phyloP scores from a whole-genome alignment of 768 basidiomycete species.

The Suillus occidentalis region DNA sequence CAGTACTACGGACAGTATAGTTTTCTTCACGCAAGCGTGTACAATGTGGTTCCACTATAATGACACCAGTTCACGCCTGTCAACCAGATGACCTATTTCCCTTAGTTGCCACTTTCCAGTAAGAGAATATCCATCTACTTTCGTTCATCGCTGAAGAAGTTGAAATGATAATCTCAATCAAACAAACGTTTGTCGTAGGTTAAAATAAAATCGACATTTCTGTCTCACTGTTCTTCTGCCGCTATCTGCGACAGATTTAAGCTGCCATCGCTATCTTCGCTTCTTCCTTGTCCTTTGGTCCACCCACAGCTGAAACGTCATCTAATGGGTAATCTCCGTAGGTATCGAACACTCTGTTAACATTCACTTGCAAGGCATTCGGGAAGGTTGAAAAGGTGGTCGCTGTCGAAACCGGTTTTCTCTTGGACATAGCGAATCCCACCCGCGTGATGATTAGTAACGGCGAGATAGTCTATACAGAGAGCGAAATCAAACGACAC shows the following conservation, averaged over 20 bases:
- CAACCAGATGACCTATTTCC: too few species aligned
- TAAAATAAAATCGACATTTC: not conserved
- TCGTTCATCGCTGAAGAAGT: too few species aligned
- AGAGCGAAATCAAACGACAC: too few species aligned
- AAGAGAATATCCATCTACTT: too few species aligned
- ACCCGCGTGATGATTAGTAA: constrained; percentile 20
- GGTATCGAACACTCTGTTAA: too few species aligned
- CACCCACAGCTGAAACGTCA: not conserved
- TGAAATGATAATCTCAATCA: not conserved
- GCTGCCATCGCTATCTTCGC: not conserved
- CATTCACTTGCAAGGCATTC: not conserved
- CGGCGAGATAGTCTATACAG: constrained; percentile 18
- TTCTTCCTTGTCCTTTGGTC: not conserved
- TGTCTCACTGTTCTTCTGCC: not conserved
- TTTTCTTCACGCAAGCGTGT: too few species aligned
- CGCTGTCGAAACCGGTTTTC: not conserved
- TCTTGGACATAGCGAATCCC: constrained; percentile 11
- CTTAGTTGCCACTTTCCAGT: too few species aligned
- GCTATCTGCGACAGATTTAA: not conserved
- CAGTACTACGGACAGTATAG: too few species aligned
- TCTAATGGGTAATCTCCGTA: not conserved
- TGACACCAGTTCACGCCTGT: too few species aligned
- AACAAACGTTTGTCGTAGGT: not conserved
- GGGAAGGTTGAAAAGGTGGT: not conserved
- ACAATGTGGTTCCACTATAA: too few species aligned